phyloP scores from a whole-genome alignment of 1,284 basidiomycete genomes.

The Kalmanozyma brasiliensis region DNA sequence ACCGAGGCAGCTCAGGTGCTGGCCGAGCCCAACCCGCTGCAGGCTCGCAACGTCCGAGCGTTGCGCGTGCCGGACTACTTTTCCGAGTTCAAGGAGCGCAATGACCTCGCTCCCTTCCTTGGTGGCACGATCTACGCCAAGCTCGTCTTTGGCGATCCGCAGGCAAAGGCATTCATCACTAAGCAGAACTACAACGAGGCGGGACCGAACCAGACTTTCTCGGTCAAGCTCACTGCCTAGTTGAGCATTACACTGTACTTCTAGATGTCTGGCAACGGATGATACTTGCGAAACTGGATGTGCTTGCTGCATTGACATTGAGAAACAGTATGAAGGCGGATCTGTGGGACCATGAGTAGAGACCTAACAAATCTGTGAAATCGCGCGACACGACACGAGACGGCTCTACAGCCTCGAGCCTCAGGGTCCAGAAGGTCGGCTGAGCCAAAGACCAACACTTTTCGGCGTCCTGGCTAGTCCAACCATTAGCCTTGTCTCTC shows the following conservation, averaged over 20 bases:
- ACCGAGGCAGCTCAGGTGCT: conserved; percentile 57
- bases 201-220: conserved; percentile 52
- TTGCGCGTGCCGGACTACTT: conserved; percentile 66
- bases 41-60: conserved; percentile 59
- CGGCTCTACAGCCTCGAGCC: background rate
- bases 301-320: no score
- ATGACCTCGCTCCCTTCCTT: conserved; percentile 63
- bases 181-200: conserved; percentile 65
- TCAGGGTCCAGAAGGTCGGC: conserved; percentile 27
- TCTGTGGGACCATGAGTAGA: no score
- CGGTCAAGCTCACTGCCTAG: conserved; percentile 38
- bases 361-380: conserved; percentile 9
- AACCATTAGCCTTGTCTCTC: no score
- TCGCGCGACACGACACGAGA: conserved; percentile 44
- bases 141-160: conserved; percentile 61
- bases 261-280: conserved; percentile 22
- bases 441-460: conserved; percentile 32
- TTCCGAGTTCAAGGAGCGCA: conserved; percentile 65
- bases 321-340: no score
- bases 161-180: conserved; percentile 59
- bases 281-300: no score
- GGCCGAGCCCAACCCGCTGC: conserved; percentile 57
- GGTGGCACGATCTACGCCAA: conserved; percentile 67
- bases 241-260: conserved; percentile 24
- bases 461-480: background rate